Evolutionary conservation across 345 rosid species (phyloP).

Genomic region (Noccaea caerulescens): DNA sequence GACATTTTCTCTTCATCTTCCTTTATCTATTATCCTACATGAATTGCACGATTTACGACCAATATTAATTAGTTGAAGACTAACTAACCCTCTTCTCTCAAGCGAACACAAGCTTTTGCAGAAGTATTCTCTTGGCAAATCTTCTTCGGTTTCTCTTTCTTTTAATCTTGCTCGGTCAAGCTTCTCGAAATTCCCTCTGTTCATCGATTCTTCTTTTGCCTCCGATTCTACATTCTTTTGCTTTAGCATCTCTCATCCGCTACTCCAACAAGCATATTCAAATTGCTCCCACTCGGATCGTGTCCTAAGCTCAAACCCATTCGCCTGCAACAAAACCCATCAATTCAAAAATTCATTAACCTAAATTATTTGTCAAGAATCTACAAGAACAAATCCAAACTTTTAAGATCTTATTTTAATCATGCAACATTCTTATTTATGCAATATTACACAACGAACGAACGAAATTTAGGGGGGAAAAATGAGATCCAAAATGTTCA

Average conservation of each 20-base stretch:
- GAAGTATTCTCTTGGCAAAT: not conserved
- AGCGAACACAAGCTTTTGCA: not conserved
- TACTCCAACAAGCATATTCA: conserved; percentile 65
- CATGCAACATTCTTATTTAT: too few relatives aligned
- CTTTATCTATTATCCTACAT: too few relatives aligned
- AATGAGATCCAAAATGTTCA: too few relatives aligned
- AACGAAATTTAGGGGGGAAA: too few relatives aligned
- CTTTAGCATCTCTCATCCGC: conserved; percentile 94
- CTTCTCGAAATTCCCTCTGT: conserved; percentile 75
- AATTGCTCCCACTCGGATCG: conserved; percentile 74
- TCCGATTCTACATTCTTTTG: conserved; percentile 92
- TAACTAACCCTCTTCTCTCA: not conserved
- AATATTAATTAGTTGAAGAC: not conserved
- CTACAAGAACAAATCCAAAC: too few relatives aligned
- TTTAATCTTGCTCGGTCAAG: conserved; percentile 48
- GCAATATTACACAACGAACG: too few relatives aligned
- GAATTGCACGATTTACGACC: too few relatives aligned
- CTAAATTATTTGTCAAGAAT: too few relatives aligned
- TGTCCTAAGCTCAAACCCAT: conserved; percentile 75
- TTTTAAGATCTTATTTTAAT: too few relatives aligned
- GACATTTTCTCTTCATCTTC: too few relatives aligned
- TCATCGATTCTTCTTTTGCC: conserved; percentile 76
- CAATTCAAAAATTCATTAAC: not conserved
- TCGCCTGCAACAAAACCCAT: conserved; percentile 58
- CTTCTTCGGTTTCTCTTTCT: not conserved